Percentiles rank a stretch among this genome's conserved stretches.
Evolutionary conservation across 1,284 basidiomycete genomes (phyloP).

Genomic region (Tausonia pullulans): DNA sequence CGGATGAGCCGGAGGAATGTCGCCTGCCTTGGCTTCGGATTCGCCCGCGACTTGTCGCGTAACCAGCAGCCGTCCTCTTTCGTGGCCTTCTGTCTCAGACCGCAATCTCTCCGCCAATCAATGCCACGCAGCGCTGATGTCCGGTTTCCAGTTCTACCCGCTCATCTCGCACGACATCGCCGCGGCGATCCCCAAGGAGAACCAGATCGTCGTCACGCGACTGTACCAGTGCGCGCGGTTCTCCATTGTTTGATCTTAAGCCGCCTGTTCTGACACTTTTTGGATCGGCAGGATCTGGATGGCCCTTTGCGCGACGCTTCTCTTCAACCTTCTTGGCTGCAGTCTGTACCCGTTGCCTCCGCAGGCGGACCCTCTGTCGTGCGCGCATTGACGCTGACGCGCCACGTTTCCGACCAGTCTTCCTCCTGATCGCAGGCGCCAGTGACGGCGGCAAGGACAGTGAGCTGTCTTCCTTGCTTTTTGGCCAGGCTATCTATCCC

Average conservation of each 20-base stretch:
- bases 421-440: slow-evolving; percentile 66
- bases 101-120: too few species aligned
- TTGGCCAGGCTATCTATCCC: slow-evolving; percentile 19
- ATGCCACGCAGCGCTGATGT: slow-evolving; percentile 34
- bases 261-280: too few species aligned
- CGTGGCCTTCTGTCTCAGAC: too few species aligned
- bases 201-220: slow-evolving; percentile 65
- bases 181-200: slow-evolving; percentile 76
- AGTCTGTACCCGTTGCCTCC: too few species aligned
- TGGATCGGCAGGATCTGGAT: slow-evolving; percentile 57
- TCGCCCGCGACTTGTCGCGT: not conserved
- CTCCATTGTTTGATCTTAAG: too few species aligned
- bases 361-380: too few species aligned
- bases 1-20: not conserved
- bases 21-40: not conserved
- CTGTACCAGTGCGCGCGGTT: slow-evolving; percentile 42
- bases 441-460: slow-evolving; percentile 63
- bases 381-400: not conserved
- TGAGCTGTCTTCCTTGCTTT: slow-evolving; percentile 43
- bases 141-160: slow-evolving; percentile 49
- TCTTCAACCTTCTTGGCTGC: slow-evolving; percentile 84
- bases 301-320: slow-evolving; percentile 60
- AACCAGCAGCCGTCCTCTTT: not conserved
- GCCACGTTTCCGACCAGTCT: slow-evolving; percentile 37
- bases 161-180: slow-evolving; percentile 85